These are phyloP conservation scores for Sugiyamaella neomexicana DNA, from an alignment of 1,139 yeast genomes.

Conservation along the genomic window DNA sequence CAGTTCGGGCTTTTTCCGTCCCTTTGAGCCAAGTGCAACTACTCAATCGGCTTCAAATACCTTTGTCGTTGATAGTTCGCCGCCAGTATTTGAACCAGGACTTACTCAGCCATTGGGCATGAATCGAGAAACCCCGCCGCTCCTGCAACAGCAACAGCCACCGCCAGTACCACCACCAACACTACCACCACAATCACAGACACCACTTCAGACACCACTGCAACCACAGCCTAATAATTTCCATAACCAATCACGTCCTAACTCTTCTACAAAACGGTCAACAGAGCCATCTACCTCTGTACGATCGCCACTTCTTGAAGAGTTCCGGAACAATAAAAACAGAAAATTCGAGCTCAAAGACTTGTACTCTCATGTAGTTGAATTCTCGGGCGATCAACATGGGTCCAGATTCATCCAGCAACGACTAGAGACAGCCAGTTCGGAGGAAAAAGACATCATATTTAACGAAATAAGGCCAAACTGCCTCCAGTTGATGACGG, in stretches of 20 bases:
- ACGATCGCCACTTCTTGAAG: constrained; percentile 68
- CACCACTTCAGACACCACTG: neutral
- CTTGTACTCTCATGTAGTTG: constrained; percentile 84
- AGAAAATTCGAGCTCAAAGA: constrained; percentile 65
- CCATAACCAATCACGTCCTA: neutral
- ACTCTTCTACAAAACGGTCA: neutral
- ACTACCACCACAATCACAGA: neutral
- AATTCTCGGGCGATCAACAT: constrained; percentile 93
- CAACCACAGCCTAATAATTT: neutral
- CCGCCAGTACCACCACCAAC: neutral
- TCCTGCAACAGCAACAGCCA: neutral
- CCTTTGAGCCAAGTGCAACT: constrained; percentile 13
- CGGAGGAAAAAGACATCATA: constrained; percentile 73
- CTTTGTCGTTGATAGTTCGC: constrained; percentile 1
- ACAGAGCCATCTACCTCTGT: constrained; percentile 14
- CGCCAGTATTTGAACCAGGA: neutral
- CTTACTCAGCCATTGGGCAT: neutral
- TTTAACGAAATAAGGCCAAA: constrained; percentile 81
- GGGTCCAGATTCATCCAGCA: constrained; percentile 97
- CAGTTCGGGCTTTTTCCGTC: constrained; percentile 67
- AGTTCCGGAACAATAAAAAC: constrained; percentile 69
- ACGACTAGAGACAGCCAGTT: constrained; percentile 63
- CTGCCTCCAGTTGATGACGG: constrained; percentile 83
- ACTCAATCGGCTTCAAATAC: neutral
- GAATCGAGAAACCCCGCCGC: neutral